phyloP scores from a whole-genome alignment of 2,329 filamentous ascomycete species.

The Exophiala lecanii-corni region DNA sequence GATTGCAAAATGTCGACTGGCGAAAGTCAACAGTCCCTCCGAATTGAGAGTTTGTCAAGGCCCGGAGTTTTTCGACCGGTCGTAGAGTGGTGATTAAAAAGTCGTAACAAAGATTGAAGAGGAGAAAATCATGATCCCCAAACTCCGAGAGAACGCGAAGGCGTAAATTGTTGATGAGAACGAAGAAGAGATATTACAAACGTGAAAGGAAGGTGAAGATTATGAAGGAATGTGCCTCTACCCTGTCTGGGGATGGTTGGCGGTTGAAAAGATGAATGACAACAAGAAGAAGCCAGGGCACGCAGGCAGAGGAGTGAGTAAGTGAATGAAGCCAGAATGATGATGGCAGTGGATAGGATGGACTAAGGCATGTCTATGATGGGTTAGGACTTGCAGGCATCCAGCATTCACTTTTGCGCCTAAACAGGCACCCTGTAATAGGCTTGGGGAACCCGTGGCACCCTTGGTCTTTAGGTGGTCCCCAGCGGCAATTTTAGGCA shows the following conservation, averaged over 20 bases:
- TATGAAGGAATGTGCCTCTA: neutral
- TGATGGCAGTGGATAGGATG: too few relatives aligned
- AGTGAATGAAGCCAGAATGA: neutral
- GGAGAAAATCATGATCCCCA: constrained; percentile 20
- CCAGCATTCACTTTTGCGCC: too few relatives aligned
- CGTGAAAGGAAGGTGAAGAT: neutral
- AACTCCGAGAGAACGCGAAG: constrained; percentile 23
- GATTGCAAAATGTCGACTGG: neutral
- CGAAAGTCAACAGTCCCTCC: neutral
- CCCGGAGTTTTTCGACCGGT: too few relatives aligned
- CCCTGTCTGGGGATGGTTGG: neutral
- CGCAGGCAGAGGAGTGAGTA: too few relatives aligned
- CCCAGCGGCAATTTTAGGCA: too few relatives aligned
- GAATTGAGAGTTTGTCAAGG: constrained; percentile 1
- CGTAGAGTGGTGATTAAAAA: constrained; percentile 5
- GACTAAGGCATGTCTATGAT: too few relatives aligned
- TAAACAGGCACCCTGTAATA: too few relatives aligned
- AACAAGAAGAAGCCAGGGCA: too few relatives aligned
- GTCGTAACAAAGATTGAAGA: constrained; percentile 11
- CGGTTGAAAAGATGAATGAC: neutral
- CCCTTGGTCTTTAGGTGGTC: too few relatives aligned
- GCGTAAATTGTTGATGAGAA: neutral
- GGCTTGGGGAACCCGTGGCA: too few relatives aligned
- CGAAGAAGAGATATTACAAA: too few relatives aligned
- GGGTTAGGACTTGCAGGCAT: too few relatives aligned